Percentiles rank a stretch among this genome's conserved stretches.
phyloP scores from a whole-genome alignment of 331 rosid species.

The Telfairia occidentalis region DNA sequence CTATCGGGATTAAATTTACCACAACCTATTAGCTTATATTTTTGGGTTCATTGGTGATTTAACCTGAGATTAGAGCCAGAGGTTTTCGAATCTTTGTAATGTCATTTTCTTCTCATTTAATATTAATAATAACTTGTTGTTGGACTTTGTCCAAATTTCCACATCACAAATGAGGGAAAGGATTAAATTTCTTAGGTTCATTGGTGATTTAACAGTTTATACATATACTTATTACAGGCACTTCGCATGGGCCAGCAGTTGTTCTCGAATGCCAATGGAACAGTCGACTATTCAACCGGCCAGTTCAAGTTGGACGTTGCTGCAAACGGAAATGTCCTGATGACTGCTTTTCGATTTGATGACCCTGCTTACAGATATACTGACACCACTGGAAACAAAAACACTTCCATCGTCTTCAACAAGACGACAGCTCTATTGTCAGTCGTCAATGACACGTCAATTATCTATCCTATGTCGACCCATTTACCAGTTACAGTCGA shows the following conservation, averaged over 20 bases:
- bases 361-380: slow-evolving; percentile 12
- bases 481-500: background rate
- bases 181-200: no score
- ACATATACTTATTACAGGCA: no score
- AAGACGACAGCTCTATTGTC: slow-evolving; percentile 9
- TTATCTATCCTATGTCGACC: background rate
- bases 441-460: slow-evolving; percentile 9
- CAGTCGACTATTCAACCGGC: slow-evolving; percentile 24
- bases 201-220: no score
- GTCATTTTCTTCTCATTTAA: no score
- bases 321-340: slow-evolving; percentile 23
- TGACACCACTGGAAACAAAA: background rate
- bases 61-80: no score
- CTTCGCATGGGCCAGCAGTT: slow-evolving; percentile 16
- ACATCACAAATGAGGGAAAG: no score
- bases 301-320: slow-evolving; percentile 14
- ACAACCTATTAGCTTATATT: no score
- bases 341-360: slow-evolving; percentile 6
- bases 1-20: no score
- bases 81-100: no score
- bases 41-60: no score
- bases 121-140: no score
- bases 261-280: slow-evolving; percentile 21
- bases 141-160: no score
- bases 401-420: slow-evolving; percentile 11